These are phyloP conservation scores for Afroboletus lepidellus DNA, from an alignment of 1,284 basidiomycete genomes.

Conservation along the genomic window DNA sequence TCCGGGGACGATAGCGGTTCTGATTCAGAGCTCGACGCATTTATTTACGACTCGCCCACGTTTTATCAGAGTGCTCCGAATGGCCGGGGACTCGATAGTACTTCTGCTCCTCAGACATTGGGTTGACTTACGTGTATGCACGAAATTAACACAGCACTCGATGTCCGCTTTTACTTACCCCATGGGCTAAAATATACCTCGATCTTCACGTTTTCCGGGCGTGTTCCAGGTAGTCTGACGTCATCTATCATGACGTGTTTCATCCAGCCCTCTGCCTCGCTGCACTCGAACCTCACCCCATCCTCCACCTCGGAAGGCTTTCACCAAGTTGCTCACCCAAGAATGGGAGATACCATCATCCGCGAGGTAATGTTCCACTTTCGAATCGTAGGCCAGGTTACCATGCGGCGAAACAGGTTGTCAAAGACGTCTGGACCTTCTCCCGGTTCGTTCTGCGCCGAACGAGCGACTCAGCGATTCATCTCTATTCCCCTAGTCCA, in stretches of 20 bases:
- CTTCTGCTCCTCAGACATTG: not conserved
- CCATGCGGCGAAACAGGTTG: slow-evolving; percentile 40
- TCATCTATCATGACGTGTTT: slow-evolving; percentile 13
- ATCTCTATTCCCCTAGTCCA: slow-evolving; percentile 47
- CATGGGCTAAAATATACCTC: slow-evolving; percentile 1
- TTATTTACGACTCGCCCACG: slow-evolving; percentile 61
- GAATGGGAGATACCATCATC: slow-evolving; percentile 28
- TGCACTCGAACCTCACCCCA: slow-evolving; percentile 12
- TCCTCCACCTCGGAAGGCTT: slow-evolving; percentile 18
- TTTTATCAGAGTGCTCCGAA: slow-evolving; percentile 44
- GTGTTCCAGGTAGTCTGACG: slow-evolving; percentile 20
- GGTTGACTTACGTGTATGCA: slow-evolving; percentile 7
- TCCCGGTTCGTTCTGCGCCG: slow-evolving; percentile 49
- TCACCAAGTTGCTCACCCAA: slow-evolving; percentile 3
- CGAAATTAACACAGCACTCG: not conserved
- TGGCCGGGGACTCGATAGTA: slow-evolving; percentile 37
- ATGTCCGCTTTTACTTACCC: slow-evolving; percentile 2
- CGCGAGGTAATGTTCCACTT: slow-evolving; percentile 26
- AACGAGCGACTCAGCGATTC: slow-evolving; percentile 2
- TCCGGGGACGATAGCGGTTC: slow-evolving; percentile 52
- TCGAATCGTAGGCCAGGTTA: not conserved
- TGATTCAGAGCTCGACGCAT: slow-evolving; percentile 67
- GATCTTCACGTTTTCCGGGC: slow-evolving; percentile 14
- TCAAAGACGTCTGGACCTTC: slow-evolving; percentile 69
- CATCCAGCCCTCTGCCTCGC: slow-evolving; percentile 14